Percentiles rank a stretch among this genome's conserved stretches.
phyloP scores from a whole-genome alignment of 78 protist species.

The Dictyostelium discoideum region DNA sequence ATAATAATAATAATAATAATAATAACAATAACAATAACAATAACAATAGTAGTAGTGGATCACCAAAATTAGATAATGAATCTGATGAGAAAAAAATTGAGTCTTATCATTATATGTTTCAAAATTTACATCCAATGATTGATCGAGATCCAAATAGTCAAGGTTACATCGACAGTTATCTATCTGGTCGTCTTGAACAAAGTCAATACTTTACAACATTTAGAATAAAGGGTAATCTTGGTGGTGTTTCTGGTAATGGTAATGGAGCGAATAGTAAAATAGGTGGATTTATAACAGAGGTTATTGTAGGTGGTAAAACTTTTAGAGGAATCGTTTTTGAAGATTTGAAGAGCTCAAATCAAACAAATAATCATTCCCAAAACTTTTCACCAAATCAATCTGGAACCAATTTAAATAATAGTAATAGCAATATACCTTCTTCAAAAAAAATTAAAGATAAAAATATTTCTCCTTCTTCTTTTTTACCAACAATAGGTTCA shows the following conservation, averaged over 20 bases:
- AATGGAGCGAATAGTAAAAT: not conserved
- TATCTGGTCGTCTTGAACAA: conserved; percentile 30
- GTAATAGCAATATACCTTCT: not conserved
- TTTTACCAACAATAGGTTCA: not conserved
- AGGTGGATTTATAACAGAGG: conserved; percentile 43
- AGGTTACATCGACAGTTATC: conserved; percentile 1
- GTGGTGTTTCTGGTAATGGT: not conserved
- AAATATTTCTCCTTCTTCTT: not conserved
- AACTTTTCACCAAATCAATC: conserved; percentile 1
- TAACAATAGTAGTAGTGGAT: not conserved
- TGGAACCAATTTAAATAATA: not conserved
- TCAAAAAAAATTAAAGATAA: not conserved
- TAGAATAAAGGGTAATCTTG: conserved; percentile 18
- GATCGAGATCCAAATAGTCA: not conserved
- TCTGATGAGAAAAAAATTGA: conserved; percentile 46
- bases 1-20: not conserved
- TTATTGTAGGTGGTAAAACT: conserved; percentile 28
- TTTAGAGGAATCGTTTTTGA: conserved; percentile 67
- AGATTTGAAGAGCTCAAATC: conserved; percentile 24
- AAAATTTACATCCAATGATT: not conserved
- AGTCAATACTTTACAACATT: not conserved
- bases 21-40: not conserved
- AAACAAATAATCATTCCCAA: not conserved
- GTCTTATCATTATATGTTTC: not conserved
- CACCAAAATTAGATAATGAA: conserved; percentile 3